Evolutionary conservation across 2,329 filamentous ascomycete genomes (phyloP).

Genomic region (Aspergillus candidus): DNA sequence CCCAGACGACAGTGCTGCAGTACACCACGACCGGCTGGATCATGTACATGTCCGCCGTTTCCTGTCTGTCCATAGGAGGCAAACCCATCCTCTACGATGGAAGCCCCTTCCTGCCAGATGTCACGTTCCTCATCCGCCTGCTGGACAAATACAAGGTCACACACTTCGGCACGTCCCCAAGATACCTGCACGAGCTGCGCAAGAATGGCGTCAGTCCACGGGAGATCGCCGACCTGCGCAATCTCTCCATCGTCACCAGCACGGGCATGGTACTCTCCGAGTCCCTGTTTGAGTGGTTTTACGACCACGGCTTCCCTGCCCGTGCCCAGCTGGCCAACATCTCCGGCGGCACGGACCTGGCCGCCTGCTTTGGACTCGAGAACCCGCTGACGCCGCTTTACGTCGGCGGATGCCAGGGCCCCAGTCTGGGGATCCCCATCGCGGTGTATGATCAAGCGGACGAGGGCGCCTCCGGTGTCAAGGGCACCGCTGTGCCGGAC

Average conservation of each 20-base stretch:
- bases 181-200: constrained; percentile 68
- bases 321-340: constrained; percentile 66
- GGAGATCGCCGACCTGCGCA: constrained; percentile 56
- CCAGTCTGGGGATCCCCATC: constrained; percentile 49
- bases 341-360: constrained; percentile 71
- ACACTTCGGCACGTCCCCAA: constrained; percentile 67
- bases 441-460: constrained; percentile 55
- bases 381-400: constrained; percentile 66
- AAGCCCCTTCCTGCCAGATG: constrained; percentile 68
- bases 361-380: constrained; percentile 37
- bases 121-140: constrained; percentile 57
- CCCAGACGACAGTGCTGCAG: constrained; percentile 46
- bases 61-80: constrained; percentile 54
- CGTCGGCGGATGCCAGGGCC: constrained; percentile 51
- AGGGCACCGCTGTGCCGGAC: constrained; percentile 49
- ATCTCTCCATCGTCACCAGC: constrained; percentile 56
- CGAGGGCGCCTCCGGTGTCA: constrained; percentile 41
- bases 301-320: constrained; percentile 64
- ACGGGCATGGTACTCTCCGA: constrained; percentile 80
- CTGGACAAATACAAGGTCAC: constrained; percentile 61
- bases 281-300: constrained; percentile 72
- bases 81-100: constrained; percentile 73
- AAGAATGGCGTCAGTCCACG: constrained; percentile 58
- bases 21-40: constrained; percentile 77
- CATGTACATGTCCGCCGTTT: constrained; percentile 67